Conservation (phyloP, 2,329 filamentous ascomycete species). For the Drechmeria coniospora region DNA sequence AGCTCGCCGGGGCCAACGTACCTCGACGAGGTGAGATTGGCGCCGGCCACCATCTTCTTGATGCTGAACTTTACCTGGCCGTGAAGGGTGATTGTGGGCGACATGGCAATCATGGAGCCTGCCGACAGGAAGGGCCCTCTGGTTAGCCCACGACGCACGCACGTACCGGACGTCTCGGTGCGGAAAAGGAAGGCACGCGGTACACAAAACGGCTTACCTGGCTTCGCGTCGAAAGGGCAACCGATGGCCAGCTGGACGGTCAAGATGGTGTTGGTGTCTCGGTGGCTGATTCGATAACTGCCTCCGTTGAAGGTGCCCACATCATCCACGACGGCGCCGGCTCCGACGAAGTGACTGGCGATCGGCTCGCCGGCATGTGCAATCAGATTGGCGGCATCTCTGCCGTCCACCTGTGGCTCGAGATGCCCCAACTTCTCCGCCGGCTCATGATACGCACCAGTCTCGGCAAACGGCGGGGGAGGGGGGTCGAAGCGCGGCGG, state of each 20-base stretch:
- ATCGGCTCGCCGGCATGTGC: slow-evolving; percentile 24
- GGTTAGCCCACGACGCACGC: too few species aligned
- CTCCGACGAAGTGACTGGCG: slow-evolving; percentile 47
- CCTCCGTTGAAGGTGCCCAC: slow-evolving; percentile 96
- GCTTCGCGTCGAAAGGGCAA: slow-evolving; percentile 67
- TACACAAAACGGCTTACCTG: too few species aligned
- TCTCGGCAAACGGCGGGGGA: slow-evolving; percentile 10
- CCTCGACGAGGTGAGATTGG: slow-evolving; percentile 61
- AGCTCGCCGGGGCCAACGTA: slow-evolving; percentile 87
- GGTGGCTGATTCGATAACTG: slow-evolving; percentile 81
- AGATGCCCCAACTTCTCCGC: slow-evolving; percentile 13
- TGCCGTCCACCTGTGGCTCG: slow-evolving; percentile 10
- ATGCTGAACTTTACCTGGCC: slow-evolving; percentile 72
- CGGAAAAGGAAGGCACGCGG: too few species aligned
- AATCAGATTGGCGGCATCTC: slow-evolving; percentile 15
- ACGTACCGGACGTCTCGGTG: too few species aligned
- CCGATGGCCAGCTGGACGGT: slow-evolving; percentile 83
- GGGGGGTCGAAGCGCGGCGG: slow-evolving; percentile 14
- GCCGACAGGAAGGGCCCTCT: too few species aligned
- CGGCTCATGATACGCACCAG: slow-evolving; percentile 11
- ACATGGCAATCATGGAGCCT: slow-evolving; percentile 93
- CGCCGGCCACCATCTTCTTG: slow-evolving; percentile 79
- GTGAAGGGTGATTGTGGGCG: slow-evolving; percentile 68
- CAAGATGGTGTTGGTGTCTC: slow-evolving; percentile 78
- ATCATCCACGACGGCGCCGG: slow-evolving; percentile 53